Evolutionary conservation across 2,329 filamentous ascomycete genomes (phyloP).

Genomic region (Pseudopyrenochaeta lycopersici): DNA sequence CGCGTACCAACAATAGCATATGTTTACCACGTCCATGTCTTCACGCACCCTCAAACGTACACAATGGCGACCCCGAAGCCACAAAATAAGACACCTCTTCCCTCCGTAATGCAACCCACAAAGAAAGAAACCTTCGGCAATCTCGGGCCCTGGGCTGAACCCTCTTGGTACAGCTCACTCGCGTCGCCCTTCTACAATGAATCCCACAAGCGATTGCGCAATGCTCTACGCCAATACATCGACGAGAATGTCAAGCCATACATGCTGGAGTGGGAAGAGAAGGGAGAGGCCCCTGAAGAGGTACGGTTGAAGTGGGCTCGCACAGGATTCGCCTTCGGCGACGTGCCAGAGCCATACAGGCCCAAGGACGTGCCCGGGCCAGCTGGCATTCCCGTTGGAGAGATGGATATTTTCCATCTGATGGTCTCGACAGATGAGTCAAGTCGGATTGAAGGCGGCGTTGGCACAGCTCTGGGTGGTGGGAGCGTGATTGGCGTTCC

Average conservation of each 20-base stretch:
- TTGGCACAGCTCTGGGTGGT: slow-evolving; percentile 66
- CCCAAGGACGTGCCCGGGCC: slow-evolving; percentile 49
- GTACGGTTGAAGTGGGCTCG: slow-evolving; percentile 51
- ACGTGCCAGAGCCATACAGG: slow-evolving; percentile 56
- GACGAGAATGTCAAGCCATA: slow-evolving; percentile 66
- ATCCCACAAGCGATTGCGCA: slow-evolving; percentile 67
- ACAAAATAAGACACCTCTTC: slow-evolving; percentile 15
- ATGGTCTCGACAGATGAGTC: slow-evolving; percentile 66
- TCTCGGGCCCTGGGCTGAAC: slow-evolving; percentile 56
- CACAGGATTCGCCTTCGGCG: slow-evolving; percentile 54
- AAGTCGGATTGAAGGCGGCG: slow-evolving; percentile 65
- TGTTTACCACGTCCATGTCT: slow-evolving; percentile 1
- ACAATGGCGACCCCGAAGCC: slow-evolving; percentile 21
- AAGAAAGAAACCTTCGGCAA: slow-evolving; percentile 46
- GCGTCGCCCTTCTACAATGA: slow-evolving; percentile 70
- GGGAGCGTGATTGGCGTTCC: slow-evolving; percentile 71
- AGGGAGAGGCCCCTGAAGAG: slow-evolving; percentile 58
- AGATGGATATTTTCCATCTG: slow-evolving; percentile 51
- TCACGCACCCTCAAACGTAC: neutral
- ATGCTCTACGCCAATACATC: slow-evolving; percentile 66
- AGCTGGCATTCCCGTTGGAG: slow-evolving; percentile 47
- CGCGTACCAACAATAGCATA: neutral
- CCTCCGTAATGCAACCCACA: slow-evolving; percentile 25
- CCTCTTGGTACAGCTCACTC: slow-evolving; percentile 58
- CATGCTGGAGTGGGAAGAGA: slow-evolving; percentile 70